Conservation (phyloP, 345 rosid species). For the Anastatica hierochuntica region DNA sequence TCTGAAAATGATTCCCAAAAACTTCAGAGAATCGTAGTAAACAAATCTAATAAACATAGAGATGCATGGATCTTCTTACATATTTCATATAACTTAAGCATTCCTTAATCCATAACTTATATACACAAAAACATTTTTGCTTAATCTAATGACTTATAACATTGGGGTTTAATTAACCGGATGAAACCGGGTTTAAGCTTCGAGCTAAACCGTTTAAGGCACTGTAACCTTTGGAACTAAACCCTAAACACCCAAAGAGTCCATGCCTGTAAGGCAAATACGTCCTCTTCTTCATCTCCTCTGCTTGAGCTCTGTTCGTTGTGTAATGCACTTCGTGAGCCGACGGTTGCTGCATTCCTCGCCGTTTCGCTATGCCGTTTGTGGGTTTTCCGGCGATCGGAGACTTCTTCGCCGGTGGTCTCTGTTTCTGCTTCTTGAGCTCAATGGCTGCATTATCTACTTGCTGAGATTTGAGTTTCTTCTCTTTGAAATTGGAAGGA, state of each 20-base stretch:
- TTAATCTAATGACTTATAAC: too few relatives aligned
- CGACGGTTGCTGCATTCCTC: slow-evolving; percentile 54
- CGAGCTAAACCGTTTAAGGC: slow-evolving; percentile 83
- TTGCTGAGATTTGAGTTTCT: slow-evolving; percentile 30
- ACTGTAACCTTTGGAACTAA: slow-evolving; percentile 92
- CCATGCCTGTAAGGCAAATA: slow-evolving; percentile 93
- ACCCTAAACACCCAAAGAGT: slow-evolving; percentile 88
- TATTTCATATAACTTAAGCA: slow-evolving; percentile 10
- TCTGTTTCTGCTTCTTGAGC: slow-evolving; percentile 18
- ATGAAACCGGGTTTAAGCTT: slow-evolving; percentile 85
- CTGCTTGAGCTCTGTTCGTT: slow-evolving; percentile 82
- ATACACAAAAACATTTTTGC: slow-evolving; percentile 9
- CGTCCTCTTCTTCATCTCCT: slow-evolving; percentile 94
- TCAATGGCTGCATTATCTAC: background rate
- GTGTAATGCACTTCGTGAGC: slow-evolving; percentile 93
- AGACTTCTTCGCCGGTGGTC: slow-evolving; percentile 28
- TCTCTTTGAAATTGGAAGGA: slow-evolving; percentile 43
- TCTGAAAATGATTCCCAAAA: slow-evolving; percentile 8
- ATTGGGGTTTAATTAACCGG: slow-evolving; percentile 34
- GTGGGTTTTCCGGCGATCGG: slow-evolving; percentile 25
- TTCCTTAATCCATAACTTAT: slow-evolving; percentile 9
- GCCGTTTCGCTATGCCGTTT: slow-evolving; percentile 45
- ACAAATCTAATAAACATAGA: slow-evolving; percentile 6
- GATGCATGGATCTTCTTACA: background rate
- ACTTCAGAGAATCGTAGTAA: too few relatives aligned